Evolutionary conservation across 768 basidiomycete genomes (phyloP), one percentile per base, ranked within the genome.

Genomic region (Sutorius australiensis): DNA sequence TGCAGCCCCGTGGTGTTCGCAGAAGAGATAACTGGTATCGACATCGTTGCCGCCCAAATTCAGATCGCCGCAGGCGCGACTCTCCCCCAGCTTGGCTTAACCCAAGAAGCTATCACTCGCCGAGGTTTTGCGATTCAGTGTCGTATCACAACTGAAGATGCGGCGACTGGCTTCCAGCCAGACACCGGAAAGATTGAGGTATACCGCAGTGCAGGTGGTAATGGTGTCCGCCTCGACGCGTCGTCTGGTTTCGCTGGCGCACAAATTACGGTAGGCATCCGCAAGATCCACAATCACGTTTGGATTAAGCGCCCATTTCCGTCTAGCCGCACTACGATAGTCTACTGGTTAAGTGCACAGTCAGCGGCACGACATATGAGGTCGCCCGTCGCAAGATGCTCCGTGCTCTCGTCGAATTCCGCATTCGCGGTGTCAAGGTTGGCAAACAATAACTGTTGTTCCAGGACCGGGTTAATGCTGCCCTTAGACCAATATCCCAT

Each of bases 1-100:
- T 24, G 3, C 16, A 21, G 10, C 13, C 40, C 5, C 24, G 12
- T n/a, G 41, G n/a, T 43, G 36, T 54, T 44, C 51, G 28, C 68
- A 95, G 97, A 98, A 89, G 95, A 98, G 68, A 99, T 99, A 65
- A 98, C 97, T 55, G 97, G 97, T 46, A 94, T 98, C 70, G 97
- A 99, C 67, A 95, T 99, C 58, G 94, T 98, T 37, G 97, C 97
- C 50, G 97, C 97, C 17, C 97, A 98, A 72, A 98, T 99, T 61
- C 97, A 98, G 75, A 98, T 99, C 63, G 95, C 95, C n/a, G 97
- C 94, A 46, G 97, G 97, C 48, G 97, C 95, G 6, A 90, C 94
- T 41, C 83, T 98, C 40, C 86, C 92, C 9, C 93, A 97, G 68
- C 87, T 98, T 56, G 97, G 97, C 51, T 78, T 99, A 46, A 92